Conservation (phyloP, 768 basidiomycete species). For the Phaffia tasmanica region DNA sequence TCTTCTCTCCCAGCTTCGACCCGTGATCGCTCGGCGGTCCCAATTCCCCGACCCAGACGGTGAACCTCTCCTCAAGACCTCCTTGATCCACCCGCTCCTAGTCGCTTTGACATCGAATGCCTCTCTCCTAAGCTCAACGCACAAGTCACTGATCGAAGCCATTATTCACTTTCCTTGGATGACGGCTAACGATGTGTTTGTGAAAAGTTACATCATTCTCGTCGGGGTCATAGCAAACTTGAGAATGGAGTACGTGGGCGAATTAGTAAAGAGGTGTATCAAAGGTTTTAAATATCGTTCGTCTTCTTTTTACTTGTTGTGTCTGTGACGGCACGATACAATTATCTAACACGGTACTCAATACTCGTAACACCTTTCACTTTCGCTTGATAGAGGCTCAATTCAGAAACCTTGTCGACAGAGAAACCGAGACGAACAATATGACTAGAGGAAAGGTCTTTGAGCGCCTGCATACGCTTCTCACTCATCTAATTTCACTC, state of each 20-base stretch:
- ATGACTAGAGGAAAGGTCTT: conserved; percentile 74
- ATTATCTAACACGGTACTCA: neutral
- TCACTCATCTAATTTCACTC: conserved; percentile 74
- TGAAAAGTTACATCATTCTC: conserved; percentile 78
- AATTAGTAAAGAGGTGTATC: conserved; percentile 68
- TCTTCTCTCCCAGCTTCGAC: conserved; percentile 68
- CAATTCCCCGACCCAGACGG: conserved; percentile 28
- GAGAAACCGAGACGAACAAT: conserved; percentile 40
- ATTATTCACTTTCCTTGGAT: conserved; percentile 85
- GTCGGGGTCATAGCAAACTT: conserved; percentile 85
- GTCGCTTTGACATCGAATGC: conserved; percentile 82
- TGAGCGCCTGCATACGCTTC: conserved; percentile 70
- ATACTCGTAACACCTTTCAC: neutral
- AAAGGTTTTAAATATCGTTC: conserved; percentile 79
- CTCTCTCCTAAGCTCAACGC: conserved; percentile 65
- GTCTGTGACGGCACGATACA: neutral
- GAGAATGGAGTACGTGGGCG: conserved; percentile 76
- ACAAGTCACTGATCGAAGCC: conserved; percentile 70
- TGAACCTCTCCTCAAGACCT: conserved; percentile 5
- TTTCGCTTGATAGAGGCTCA: conserved; percentile 6
- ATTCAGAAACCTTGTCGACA: conserved; percentile 15
- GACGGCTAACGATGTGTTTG: conserved; percentile 61
- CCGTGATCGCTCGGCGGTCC: conserved; percentile 13
- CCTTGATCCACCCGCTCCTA: conserved; percentile 45
- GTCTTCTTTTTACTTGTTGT: neutral